These are phyloP conservation scores for Pezicula carpinea DNA, from an alignment of 2,329 filamentous ascomycete genomes.

Conservation along the genomic window DNA sequence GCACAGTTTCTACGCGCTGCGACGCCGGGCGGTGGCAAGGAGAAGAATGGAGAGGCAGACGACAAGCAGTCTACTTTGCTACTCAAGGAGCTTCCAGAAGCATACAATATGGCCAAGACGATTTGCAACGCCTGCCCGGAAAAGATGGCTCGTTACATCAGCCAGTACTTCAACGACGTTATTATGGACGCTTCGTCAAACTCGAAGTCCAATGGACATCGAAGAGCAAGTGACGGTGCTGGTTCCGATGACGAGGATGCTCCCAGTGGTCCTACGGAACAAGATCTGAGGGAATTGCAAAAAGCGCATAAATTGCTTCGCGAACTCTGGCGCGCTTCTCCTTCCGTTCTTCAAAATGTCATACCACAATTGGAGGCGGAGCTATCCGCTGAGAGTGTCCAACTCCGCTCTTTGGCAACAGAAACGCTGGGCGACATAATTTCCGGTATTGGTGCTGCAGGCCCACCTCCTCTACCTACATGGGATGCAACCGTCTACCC, in stretches of 20 bases:
- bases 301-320: conserved; percentile 88
- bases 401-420: conserved; percentile 81
- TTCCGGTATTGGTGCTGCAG: conserved; percentile 86
- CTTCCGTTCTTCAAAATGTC: conserved; percentile 84
- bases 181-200: conserved; percentile 78
- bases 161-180: conserved; percentile 95
- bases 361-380: conserved; percentile 92
- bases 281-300: conserved; percentile 79
- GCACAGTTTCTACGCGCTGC: conserved; percentile 92
- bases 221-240: conserved; percentile 44
- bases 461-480: conserved; percentile 65
- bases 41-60: conserved; percentile 50
- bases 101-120: conserved; percentile 94
- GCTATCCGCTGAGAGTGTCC: conserved; percentile 81
- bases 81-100: conserved; percentile 83
- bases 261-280: conserved; percentile 63
- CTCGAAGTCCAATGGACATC: conserved; percentile 46
- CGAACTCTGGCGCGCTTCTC: conserved; percentile 90
- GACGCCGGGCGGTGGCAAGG: conserved; percentile 56
- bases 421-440: conserved; percentile 95
- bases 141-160: conserved; percentile 91
- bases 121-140: conserved; percentile 86
- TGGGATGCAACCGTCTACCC: conserved; percentile 84
- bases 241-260: conserved; percentile 60
- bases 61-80: conserved; percentile 77